Percentiles rank a stretch among this genome's conserved stretches.
Conservation (phyloP, 2,329 filamentous ascomycete species). For the Akanthomyces lecanii region DNA sequence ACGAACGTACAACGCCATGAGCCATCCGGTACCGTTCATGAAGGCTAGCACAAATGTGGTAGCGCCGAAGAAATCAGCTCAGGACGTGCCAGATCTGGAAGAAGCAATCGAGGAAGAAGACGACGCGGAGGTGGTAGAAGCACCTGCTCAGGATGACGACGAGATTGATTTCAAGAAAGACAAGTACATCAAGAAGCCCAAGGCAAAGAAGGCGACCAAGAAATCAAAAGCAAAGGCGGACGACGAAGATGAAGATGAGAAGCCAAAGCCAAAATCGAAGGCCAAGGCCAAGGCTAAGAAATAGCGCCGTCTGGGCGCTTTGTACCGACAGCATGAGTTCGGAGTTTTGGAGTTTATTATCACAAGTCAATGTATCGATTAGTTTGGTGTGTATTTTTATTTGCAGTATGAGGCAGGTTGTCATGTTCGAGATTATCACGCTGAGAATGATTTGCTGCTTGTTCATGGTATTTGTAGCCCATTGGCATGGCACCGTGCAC, state of each 20-base stretch:
- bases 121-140: conserved; percentile 58
- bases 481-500: too few species aligned
- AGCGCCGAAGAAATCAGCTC: conserved; percentile 65
- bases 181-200: conserved; percentile 92
- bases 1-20: conserved; percentile 78
- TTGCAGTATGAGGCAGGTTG: neutral
- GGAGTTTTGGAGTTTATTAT: neutral
- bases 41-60: conserved; percentile 71
- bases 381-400: neutral
- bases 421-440: too few species aligned
- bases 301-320: neutral
- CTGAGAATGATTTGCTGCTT: too few species aligned
- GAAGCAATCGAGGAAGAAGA: conserved; percentile 94
- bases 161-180: conserved; percentile 86
- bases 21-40: conserved; percentile 92
- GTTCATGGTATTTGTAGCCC: too few species aligned
- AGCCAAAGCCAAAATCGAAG: conserved; percentile 50
- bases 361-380: neutral
- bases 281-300: conserved; percentile 26
- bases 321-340: conserved; percentile 1
- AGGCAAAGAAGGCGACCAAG: conserved; percentile 56
- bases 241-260: conserved; percentile 51
- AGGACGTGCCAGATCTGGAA: conserved; percentile 86
- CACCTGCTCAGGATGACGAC: conserved; percentile 64
- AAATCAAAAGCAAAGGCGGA: conserved; percentile 39